Percentiles rank a stretch among this genome's conserved stretches.
Conservation (phyloP, 495 filamentous ascomycete species). For the Tuber melanosporum region DNA sequence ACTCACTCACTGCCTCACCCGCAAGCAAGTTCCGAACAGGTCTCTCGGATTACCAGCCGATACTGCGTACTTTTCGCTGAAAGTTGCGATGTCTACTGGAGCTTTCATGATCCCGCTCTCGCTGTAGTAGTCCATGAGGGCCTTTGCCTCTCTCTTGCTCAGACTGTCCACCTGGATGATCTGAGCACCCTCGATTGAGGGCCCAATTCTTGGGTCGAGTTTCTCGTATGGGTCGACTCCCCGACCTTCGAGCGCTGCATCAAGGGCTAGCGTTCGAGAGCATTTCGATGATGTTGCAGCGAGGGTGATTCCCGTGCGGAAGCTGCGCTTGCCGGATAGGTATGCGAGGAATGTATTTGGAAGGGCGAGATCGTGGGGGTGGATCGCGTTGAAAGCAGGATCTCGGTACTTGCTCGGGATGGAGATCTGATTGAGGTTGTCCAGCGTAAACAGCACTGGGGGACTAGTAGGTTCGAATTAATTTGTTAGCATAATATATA, state of each 20-base stretch:
- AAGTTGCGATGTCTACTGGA: conserved; percentile 58
- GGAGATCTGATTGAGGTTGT: conserved; percentile 77
- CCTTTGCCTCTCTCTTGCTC: conserved; percentile 66
- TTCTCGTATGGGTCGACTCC: conserved; percentile 48
- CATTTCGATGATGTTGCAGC: conserved; percentile 63
- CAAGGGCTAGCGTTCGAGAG: conserved; percentile 56
- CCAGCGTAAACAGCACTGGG: conserved; percentile 69
- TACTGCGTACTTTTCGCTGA: conserved; percentile 79
- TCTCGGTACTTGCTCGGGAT: conserved; percentile 62
- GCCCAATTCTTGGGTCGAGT: conserved; percentile 61
- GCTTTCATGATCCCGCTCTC: conserved; percentile 70
- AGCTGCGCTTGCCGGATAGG: conserved; percentile 52
- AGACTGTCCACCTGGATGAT: conserved; percentile 56
- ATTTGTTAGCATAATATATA: not conserved
- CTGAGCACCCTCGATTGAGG: conserved; percentile 51
- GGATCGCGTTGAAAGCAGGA: conserved; percentile 61
- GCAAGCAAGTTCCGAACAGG: conserved; percentile 35
- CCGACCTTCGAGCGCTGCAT: conserved; percentile 56
- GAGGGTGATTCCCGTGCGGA: conserved; percentile 74
- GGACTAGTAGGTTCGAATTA: conserved; percentile 50
- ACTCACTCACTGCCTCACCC: conserved; percentile 23
- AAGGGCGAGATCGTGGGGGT: conserved; percentile 77
- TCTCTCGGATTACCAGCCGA: conserved; percentile 36
- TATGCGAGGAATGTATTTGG: conserved; percentile 67
- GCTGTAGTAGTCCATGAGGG: conserved; percentile 89